phyloP scores from a whole-genome alignment of 768 basidiomycete genomes.

The Dioszegia hungarica region DNA sequence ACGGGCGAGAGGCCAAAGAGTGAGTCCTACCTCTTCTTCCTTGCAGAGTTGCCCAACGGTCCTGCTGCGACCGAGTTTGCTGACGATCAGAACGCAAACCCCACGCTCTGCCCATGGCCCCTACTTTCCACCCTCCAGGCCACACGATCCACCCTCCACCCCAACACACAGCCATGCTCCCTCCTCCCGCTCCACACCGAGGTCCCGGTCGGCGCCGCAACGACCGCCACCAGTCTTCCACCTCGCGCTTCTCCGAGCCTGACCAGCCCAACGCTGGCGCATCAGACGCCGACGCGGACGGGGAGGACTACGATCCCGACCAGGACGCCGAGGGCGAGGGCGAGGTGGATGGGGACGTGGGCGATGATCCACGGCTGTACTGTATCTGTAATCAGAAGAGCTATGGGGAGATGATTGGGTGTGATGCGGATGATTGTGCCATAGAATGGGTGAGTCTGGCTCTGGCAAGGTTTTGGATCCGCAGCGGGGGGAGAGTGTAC shows the following conservation, averaged over 20 bases:
- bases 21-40: conserved; percentile 23
- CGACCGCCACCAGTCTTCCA: conserved; percentile 14
- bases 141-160: conserved; percentile 18
- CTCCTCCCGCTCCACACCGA: conserved; percentile 20
- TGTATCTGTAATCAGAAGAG: conserved; percentile 80
- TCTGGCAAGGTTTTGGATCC: conserved; percentile 1
- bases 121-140: conserved; percentile 9
- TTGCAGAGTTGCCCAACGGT: not conserved
- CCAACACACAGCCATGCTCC: conserved; percentile 16
- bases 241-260: conserved; percentile 10
- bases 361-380: conserved; percentile 65
- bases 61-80: not conserved
- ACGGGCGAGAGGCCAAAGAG: conserved; percentile 33
- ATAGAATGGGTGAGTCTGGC: conserved; percentile 76
- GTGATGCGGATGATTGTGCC: conserved; percentile 74
- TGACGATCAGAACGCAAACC: conserved; percentile 34
- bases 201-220: conserved; percentile 1
- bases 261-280: not conserved
- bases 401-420: conserved; percentile 93
- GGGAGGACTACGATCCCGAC: conserved; percentile 29
- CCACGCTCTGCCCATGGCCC: conserved; percentile 24
- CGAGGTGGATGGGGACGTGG: conserved; percentile 55
- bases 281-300: conserved; percentile 13
- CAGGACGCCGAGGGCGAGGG: conserved; percentile 20
- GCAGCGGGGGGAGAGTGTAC: not conserved